Conservation (phyloP, 192 early-diverging fungal genomes). For the Coemansia sp. region DNA sequence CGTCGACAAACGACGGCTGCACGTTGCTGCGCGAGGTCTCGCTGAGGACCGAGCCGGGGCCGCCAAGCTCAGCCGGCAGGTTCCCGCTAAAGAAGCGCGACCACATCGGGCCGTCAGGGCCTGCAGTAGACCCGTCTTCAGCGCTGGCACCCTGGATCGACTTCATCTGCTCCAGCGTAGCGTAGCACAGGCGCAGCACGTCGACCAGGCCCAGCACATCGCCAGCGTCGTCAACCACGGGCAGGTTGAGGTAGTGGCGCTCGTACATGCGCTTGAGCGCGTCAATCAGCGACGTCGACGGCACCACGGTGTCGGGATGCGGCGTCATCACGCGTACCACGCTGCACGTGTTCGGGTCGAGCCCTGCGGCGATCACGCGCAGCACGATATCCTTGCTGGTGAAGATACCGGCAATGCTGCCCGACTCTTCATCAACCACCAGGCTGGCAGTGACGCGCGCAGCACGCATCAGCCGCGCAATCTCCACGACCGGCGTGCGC, state of each 20-base stretch:
- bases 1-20: conserved; percentile 45
- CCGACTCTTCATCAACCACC: conserved; percentile 64
- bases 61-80: conserved; percentile 57
- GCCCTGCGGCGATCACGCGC: conserved; percentile 81
- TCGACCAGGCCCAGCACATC: conserved; percentile 77
- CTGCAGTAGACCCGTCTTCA: conserved; percentile 12
- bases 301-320: conserved; percentile 75
- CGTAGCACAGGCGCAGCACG: conserved; percentile 79
- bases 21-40: conserved; percentile 24
- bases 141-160: conserved; percentile 49
- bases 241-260: conserved; percentile 81
- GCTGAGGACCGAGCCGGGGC: conserved; percentile 27
- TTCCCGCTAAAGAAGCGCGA: conserved; percentile 76
- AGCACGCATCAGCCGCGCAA: conserved; percentile 72
- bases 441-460: conserved; percentile 72
- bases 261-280: conserved; percentile 86
- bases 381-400: conserved; percentile 89
- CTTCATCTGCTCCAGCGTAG: conserved; percentile 78
- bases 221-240: conserved; percentile 69
- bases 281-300: conserved; percentile 73
- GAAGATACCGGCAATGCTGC: conserved; percentile 83
- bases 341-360: conserved; percentile 85
- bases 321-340: conserved; percentile 98
- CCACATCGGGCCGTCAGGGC: conserved; percentile 63
- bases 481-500: conserved; percentile 67